Evolutionary conservation across 495 filamentous ascomycete species (phyloP).

Genomic region (Lophiotrema nucula): DNA sequence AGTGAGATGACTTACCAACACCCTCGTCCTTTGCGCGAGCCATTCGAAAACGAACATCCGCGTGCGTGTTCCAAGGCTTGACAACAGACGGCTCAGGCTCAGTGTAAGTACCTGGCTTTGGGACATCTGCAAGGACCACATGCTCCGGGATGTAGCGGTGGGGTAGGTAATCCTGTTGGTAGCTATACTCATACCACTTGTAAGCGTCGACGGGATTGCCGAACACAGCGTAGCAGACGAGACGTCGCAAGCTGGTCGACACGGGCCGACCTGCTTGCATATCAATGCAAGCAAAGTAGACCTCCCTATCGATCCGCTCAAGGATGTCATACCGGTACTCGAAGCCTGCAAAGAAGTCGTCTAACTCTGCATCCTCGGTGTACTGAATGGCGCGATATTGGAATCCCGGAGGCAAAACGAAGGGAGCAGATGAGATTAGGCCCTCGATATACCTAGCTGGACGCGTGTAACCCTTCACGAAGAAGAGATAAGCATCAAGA

Average conservation of each 20-base stretch:
- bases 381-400: neutral
- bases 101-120: constrained; percentile 10
- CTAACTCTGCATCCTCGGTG: constrained; percentile 11
- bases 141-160: constrained; percentile 34
- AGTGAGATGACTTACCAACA: too few species aligned
- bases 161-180: constrained; percentile 26
- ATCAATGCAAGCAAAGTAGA: neutral
- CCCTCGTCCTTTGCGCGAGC: too few species aligned
- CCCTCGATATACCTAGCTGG: constrained; percentile 25
- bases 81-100: constrained; percentile 3
- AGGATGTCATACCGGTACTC: constrained; percentile 30
- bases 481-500: constrained; percentile 25
- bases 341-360: constrained; percentile 23
- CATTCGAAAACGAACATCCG: too few species aligned
- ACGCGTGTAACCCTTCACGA: constrained; percentile 31
- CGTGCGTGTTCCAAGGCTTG: neutral
- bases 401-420: constrained; percentile 3
- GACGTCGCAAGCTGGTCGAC: constrained; percentile 4
- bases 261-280: neutral
- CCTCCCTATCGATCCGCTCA: constrained; percentile 21
- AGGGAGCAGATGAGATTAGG: neutral
- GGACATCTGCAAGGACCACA: constrained; percentile 16
- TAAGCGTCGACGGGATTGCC: constrained; percentile 32
- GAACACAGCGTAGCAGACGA: constrained; percentile 16
- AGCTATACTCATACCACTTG: constrained; percentile 27